phyloP scores from a whole-genome alignment of 2,329 filamentous ascomycete species.

The Aspergillus ruber region DNA sequence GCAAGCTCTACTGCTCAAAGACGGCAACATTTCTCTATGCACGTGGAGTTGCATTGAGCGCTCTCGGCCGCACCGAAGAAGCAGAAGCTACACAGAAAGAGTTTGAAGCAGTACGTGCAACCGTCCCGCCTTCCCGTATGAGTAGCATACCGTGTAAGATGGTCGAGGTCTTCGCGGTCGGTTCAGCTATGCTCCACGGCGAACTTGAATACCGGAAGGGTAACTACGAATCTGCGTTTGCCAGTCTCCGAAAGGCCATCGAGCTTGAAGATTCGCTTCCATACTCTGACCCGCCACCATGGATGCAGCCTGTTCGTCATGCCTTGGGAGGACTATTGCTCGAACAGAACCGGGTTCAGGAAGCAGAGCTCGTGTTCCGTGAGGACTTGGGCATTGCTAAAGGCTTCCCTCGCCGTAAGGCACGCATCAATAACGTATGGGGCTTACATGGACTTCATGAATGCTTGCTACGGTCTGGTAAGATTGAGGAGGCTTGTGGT shows the following conservation, averaged over 20 bases:
- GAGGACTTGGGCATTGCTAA: slow-evolving; percentile 53
- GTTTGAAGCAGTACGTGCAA: slow-evolving; percentile 46
- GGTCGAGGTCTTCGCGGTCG: slow-evolving; percentile 56
- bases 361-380: slow-evolving; percentile 51
- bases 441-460: slow-evolving; percentile 65
- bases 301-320: slow-evolving; percentile 67
- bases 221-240: slow-evolving; percentile 53
- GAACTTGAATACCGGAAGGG: slow-evolving; percentile 63
- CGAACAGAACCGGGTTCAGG: slow-evolving; percentile 52
- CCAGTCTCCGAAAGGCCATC: slow-evolving; percentile 52
- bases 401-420: slow-evolving; percentile 53
- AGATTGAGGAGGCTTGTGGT: slow-evolving; percentile 38
- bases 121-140: slow-evolving; percentile 52
- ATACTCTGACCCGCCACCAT: slow-evolving; percentile 67
- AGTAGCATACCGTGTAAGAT: slow-evolving; percentile 56
- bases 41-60: slow-evolving; percentile 58
- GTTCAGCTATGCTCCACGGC: slow-evolving; percentile 58
- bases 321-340: slow-evolving; percentile 61
- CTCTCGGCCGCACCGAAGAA: slow-evolving; percentile 45
- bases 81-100: slow-evolving; percentile 45
- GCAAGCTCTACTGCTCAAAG: slow-evolving; percentile 58
- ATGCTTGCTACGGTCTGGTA: slow-evolving; percentile 52
- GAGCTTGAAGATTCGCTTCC: slow-evolving; percentile 54
- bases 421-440: slow-evolving; percentile 67
- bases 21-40: slow-evolving; percentile 62